phyloP scores from a whole-genome alignment of 257 asterid species.

The Hygrophila difformis region DNA sequence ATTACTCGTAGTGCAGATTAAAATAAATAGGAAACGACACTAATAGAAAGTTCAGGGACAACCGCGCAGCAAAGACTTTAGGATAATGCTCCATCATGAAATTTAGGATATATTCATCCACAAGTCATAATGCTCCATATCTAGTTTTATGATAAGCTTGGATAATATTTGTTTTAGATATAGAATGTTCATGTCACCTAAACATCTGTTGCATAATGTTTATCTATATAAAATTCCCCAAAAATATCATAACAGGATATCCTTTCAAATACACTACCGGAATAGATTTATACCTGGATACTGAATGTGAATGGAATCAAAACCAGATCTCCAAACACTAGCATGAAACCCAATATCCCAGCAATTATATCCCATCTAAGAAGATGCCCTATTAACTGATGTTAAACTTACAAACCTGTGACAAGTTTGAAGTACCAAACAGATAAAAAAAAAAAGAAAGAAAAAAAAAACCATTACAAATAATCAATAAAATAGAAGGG shows the following conservation, averaged over 20 bases:
- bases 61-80: too few relatives aligned
- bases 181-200: too few relatives aligned
- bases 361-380: constrained; percentile 98
- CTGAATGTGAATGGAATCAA: constrained; percentile 98
- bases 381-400: constrained; percentile 17
- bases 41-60: background rate
- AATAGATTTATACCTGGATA: constrained; percentile 62
- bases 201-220: too few relatives aligned
- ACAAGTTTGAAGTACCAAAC: constrained; percentile 13
- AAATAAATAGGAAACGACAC: too few relatives aligned
- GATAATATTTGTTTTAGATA: too few relatives aligned
- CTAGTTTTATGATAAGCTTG: too few relatives aligned
- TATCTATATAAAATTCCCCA: background rate
- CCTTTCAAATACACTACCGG: constrained; percentile 3
- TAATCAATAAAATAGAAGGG: background rate
- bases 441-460: background rate
- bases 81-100: too few relatives aligned
- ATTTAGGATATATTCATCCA: too few relatives aligned
- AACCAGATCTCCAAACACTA: constrained; percentile 93
- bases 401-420: constrained; percentile 13
- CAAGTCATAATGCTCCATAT: too few relatives aligned
- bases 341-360: constrained; percentile 95
- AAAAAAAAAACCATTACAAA: constrained; percentile 4
- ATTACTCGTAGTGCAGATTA: too few relatives aligned
- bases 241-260: background rate